phyloP scores from a whole-genome alignment of 2,329 filamentous ascomycete species.

The Emmonsiellopsis sp. region DNA sequence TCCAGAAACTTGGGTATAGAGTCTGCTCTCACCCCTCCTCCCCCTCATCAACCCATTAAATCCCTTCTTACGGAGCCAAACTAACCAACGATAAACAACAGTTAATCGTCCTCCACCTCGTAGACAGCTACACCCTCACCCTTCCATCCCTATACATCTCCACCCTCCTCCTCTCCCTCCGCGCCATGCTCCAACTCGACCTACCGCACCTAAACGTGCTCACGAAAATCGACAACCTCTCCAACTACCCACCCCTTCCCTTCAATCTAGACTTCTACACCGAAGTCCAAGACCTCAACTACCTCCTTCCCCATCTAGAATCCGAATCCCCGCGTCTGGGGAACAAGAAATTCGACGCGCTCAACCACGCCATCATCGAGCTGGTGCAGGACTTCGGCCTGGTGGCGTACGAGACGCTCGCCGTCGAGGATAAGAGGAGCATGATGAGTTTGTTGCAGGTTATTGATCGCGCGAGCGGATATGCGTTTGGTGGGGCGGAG shows the following conservation, averaged over 20 bases:
- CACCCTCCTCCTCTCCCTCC: constrained; percentile 81
- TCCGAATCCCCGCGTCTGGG: constrained; percentile 62
- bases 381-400: constrained; percentile 84
- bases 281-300: constrained; percentile 84
- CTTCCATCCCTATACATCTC: constrained; percentile 92
- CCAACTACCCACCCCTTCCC: constrained; percentile 72
- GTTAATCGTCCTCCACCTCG: constrained; percentile 88
- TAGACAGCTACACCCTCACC: constrained; percentile 88
- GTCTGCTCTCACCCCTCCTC: constrained; percentile 44
- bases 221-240: constrained; percentile 93
- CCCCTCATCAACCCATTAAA: not conserved
- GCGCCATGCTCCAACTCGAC: constrained; percentile 97
- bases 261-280: constrained; percentile 98
- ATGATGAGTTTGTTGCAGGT: constrained; percentile 88
- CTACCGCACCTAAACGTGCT: constrained; percentile 92
- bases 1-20: constrained; percentile 87
- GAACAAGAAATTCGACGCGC: constrained; percentile 66
- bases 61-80: constrained; percentile 6
- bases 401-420: constrained; percentile 84
- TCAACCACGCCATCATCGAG: constrained; percentile 79
- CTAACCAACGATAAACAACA: constrained; percentile 29
- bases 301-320: constrained; percentile 71
- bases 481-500: constrained; percentile 82
- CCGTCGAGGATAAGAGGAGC: constrained; percentile 91
- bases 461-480: constrained; percentile 85